phyloP scores from a whole-genome alignment of 768 basidiomycete genomes.

The Daedalea quercina region DNA sequence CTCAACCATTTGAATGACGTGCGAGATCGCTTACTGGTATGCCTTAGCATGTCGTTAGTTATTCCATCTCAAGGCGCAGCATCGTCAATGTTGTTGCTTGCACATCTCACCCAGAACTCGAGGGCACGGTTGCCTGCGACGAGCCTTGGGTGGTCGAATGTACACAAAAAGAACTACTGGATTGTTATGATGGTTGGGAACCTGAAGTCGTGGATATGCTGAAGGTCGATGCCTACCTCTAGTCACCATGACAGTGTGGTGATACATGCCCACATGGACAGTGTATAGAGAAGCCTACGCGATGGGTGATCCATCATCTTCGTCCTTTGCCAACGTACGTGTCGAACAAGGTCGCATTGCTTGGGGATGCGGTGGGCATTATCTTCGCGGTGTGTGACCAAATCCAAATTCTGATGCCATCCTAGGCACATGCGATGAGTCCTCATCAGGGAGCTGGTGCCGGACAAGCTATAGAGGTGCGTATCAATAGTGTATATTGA shows the following conservation, averaged over 20 bases:
- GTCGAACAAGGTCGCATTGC: conserved; percentile 18
- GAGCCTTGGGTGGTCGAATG: conserved; percentile 22
- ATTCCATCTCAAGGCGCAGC: conserved; percentile 37
- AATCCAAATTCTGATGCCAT: neutral
- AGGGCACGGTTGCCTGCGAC: conserved; percentile 19
- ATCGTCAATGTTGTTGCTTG: conserved; percentile 41
- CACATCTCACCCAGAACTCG: conserved; percentile 29
- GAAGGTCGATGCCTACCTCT: conserved; percentile 8
- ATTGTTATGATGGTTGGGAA: conserved; percentile 25
- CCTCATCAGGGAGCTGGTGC: conserved; percentile 28
- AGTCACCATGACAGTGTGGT: neutral
- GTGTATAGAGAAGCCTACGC: conserved; percentile 21
- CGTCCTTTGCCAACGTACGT: conserved; percentile 21
- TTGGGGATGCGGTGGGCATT: conserved; percentile 25
- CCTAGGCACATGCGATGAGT: conserved; percentile 27
- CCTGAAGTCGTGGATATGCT: conserved; percentile 21
- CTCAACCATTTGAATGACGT: neutral
- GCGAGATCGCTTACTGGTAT: too few relatives aligned
- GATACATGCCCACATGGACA: conserved; percentile 1
- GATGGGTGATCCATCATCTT: conserved; percentile 26
- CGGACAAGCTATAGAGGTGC: conserved; percentile 28
- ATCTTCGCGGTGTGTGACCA: neutral
- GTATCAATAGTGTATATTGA: neutral
- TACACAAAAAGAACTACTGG: conserved; percentile 17
- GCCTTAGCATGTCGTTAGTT: conserved; percentile 39